phyloP scores from a whole-genome alignment of 805 yeast species.

The Kuraishia piskuri region DNA sequence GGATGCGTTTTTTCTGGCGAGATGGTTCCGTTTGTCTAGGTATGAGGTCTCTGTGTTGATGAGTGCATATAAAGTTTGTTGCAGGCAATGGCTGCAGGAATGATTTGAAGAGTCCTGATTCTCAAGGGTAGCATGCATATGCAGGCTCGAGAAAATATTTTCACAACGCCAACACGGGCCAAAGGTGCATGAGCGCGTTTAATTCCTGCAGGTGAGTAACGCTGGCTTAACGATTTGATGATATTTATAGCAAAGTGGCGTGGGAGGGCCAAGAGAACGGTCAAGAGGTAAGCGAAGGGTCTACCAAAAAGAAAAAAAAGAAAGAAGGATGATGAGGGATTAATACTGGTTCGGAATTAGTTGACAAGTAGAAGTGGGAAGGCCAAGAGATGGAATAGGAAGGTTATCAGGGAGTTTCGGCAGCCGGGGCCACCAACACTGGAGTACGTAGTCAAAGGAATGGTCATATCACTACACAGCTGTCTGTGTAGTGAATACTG shows the following conservation, averaged over 20 bases:
- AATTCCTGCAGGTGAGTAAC: background rate
- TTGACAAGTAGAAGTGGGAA: too few relatives aligned
- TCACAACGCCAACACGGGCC: background rate
- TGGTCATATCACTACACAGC: too few relatives aligned
- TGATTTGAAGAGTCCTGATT: background rate
- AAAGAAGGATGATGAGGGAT: too few relatives aligned
- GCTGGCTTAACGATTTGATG: background rate
- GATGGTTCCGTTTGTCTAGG: background rate
- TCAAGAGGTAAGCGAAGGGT: background rate
- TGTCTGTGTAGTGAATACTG: too few relatives aligned
- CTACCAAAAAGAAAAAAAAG: background rate
- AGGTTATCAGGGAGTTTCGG: too few relatives aligned
- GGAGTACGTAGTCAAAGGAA: too few relatives aligned
- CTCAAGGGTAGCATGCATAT: background rate
- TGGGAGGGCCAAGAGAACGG: background rate
- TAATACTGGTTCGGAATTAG: too few relatives aligned
- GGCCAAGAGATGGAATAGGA: too few relatives aligned
- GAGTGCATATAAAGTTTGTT: too few relatives aligned
- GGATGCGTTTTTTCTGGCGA: background rate
- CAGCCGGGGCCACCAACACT: too few relatives aligned
- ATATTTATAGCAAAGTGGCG: background rate
- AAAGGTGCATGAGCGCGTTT: background rate
- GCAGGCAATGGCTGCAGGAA: too few relatives aligned
- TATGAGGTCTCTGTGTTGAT: too few relatives aligned
- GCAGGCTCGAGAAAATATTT: background rate